phyloP scores from a whole-genome alignment of 495 filamentous ascomycete species.

The Daldinia decipiens region DNA sequence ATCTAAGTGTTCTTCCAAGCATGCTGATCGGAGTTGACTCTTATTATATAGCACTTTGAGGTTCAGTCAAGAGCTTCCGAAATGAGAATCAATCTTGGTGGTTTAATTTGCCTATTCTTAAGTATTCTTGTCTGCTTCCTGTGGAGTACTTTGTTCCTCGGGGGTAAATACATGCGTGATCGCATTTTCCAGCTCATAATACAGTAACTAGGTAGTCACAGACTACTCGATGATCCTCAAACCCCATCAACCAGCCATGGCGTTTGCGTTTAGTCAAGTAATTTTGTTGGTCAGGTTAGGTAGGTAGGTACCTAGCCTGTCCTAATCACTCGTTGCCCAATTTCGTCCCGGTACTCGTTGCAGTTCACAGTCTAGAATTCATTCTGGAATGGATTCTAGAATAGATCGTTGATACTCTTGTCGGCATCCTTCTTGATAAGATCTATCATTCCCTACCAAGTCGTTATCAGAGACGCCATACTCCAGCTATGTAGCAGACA shows the following conservation, averaged over 20 bases:
- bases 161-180: background rate
- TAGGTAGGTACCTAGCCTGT: background rate
- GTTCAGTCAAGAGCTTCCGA: background rate
- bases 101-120: background rate
- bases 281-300: background rate
- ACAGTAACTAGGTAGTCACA: background rate
- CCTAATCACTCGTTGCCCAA: background rate
- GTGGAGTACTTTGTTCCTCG: too few species aligned
- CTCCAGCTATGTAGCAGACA: background rate
- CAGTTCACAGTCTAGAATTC: background rate
- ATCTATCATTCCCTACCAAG: constrained; percentile 85
- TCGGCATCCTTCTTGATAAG: constrained; percentile 94
- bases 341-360: background rate
- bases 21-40: background rate
- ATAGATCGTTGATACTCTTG: constrained; percentile 86
- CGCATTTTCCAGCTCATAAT: background rate
- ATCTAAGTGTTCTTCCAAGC: constrained; percentile 1
- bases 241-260: background rate
- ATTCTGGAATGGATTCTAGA: constrained; percentile 81
- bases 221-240: background rate
- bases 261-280: background rate
- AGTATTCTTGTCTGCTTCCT: background rate
- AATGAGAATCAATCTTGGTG: background rate
- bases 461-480: constrained; percentile 4
- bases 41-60: background rate